These are phyloP conservation scores for Gaeumannomyces sp. DNA, from an alignment of 2,329 filamentous ascomycete genomes.

Conservation along the genomic window DNA sequence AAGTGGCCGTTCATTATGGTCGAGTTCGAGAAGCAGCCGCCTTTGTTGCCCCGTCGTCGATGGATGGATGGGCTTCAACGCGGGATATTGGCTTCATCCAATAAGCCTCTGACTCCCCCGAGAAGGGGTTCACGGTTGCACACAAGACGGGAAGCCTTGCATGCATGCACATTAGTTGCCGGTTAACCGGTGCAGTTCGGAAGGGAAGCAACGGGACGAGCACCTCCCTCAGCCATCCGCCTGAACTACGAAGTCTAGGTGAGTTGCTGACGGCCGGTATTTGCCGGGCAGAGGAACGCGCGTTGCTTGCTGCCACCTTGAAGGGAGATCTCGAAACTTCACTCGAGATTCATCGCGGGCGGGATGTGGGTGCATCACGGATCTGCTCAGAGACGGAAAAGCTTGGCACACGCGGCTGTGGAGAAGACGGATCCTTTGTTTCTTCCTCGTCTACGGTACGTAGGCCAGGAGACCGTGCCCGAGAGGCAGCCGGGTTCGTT, in stretches of 20 bases:
- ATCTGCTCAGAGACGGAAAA: background rate
- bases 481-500: too few relatives aligned
- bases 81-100: background rate
- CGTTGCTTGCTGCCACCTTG: too few relatives aligned
- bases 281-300: background rate
- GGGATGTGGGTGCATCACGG: background rate
- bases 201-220: background rate
- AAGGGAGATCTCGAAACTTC: too few relatives aligned
- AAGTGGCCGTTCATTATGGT: background rate
- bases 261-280: too few relatives aligned
- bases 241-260: background rate
- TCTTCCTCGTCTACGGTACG: too few relatives aligned
- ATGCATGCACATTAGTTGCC: background rate
- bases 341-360: too few relatives aligned
- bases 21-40: background rate
- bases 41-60: background rate
- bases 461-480: too few relatives aligned
- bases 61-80: background rate
- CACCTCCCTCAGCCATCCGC: background rate
- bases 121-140: background rate
- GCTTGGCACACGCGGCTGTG: background rate
- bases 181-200: background rate
- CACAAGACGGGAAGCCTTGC: background rate
- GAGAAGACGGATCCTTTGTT: background rate
- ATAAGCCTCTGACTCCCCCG: background rate